A percentile compares a stretch with the other conserved stretches of the same genome.
Evolutionary conservation across 1,284 basidiomycete species (phyloP).

Genomic region (Porogramme epimiltina): DNA sequence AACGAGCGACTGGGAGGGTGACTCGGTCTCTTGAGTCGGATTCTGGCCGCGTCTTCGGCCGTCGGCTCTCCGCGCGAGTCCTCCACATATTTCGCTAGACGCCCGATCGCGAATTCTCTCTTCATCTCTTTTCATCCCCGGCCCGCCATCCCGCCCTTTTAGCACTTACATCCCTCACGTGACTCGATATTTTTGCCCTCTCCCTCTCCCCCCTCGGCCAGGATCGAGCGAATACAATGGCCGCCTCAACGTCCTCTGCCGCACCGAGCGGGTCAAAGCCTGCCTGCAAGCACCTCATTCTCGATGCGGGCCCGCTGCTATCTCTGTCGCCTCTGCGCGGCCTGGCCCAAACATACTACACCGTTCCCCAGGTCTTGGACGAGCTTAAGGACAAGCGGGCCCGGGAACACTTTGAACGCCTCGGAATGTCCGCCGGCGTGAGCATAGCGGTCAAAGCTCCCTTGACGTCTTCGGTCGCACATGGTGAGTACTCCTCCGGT

Average conservation of each 20-base stretch:
- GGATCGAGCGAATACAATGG: conserved; percentile 22
- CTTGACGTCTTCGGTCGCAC: conserved; percentile 69
- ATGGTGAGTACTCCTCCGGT: conserved; percentile 54
- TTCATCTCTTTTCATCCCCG: no score
- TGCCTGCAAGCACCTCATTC: conserved; percentile 78
- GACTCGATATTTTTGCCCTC: conserved; percentile 19
- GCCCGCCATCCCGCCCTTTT: neutral
- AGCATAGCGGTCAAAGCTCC: conserved; percentile 77
- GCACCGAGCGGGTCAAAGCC: conserved; percentile 24
- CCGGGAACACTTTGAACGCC: conserved; percentile 80
- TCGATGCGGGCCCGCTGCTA: conserved; percentile 91
- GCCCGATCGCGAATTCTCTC: no score
- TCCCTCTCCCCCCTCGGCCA: neutral
- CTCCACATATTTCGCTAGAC: no score
- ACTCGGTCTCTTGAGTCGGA: no score
- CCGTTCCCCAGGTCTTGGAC: conserved; percentile 86
- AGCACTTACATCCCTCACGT: conserved; percentile 12
- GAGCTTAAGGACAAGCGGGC: conserved; percentile 89
- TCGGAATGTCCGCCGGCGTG: conserved; percentile 75
- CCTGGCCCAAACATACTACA: conserved; percentile 81
- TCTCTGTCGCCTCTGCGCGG: conserved; percentile 85
- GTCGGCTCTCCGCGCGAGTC: no score
- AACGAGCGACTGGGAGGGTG: neutral
- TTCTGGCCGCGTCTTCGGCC: no score
- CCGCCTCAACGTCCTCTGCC: conserved; percentile 24